Conservation (phyloP, 352 stramenopile genomes). For the Albugo laibachii region DNA sequence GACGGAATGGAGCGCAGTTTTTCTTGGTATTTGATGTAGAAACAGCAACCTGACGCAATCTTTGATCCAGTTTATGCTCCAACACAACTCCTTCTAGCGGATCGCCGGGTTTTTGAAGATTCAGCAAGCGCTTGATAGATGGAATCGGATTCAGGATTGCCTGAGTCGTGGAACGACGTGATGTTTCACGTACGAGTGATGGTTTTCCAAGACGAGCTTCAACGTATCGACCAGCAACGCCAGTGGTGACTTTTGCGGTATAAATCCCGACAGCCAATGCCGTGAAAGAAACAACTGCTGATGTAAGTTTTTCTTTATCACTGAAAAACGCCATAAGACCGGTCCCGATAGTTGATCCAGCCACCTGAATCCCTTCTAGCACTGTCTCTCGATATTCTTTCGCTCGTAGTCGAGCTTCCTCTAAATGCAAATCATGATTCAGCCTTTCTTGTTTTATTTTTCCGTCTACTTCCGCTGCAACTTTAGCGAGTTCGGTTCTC, state of each 20-base stretch:
- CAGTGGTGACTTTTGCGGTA: conserved; percentile 83
- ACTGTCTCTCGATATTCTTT: conserved; percentile 86
- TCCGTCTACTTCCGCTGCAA: conserved; percentile 89
- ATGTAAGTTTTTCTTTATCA: conserved; percentile 90
- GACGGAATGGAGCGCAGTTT: conserved; percentile 94
- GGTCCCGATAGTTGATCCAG: conserved; percentile 83
- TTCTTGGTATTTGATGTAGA: conserved; percentile 98
- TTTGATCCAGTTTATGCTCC: conserved; percentile 84
- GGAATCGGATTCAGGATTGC: conserved; percentile 71
- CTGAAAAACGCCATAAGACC: conserved; percentile 87
- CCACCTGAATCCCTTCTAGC: conserved; percentile 90
- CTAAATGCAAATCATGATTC: conserved; percentile 96
- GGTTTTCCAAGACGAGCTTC: conserved; percentile 92
- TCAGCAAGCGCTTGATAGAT: conserved; percentile 78
- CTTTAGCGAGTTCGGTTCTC: conserved; percentile 90
- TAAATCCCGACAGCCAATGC: conserved; percentile 93
- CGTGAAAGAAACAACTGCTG: conserved; percentile 87
- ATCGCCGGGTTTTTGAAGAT: conserved; percentile 78
- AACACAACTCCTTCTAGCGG: conserved; percentile 92
- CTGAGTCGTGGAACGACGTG: conserved; percentile 64
- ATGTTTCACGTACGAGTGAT: conserved; percentile 95
- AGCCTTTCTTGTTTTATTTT: conserved; percentile 92
- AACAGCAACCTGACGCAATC: conserved; percentile 88
- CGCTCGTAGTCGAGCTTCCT: conserved; percentile 86
- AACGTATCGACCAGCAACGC: conserved; percentile 89